phyloP scores from a whole-genome alignment of 2,329 filamentous ascomycete genomes.

The Thielaviopsis ethacetica region DNA sequence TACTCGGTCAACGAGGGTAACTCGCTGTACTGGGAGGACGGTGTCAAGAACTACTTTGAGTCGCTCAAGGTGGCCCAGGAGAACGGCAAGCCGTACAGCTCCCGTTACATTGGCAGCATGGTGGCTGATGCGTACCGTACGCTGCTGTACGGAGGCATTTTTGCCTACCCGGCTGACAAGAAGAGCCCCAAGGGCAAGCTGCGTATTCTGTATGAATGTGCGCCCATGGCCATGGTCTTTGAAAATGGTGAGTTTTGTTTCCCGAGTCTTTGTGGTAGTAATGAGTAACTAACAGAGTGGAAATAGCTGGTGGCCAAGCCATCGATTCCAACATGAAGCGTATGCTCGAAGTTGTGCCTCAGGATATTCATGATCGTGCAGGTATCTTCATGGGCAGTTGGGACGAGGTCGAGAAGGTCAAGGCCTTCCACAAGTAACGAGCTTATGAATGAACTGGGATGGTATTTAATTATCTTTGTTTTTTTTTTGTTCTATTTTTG shows the following conservation, averaged over 20 bases:
- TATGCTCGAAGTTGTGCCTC: constrained; percentile 77
- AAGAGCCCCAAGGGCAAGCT: constrained; percentile 98
- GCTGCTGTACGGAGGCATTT: constrained; percentile 86
- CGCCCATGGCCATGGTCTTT: constrained; percentile 97
- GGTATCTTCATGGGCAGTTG: constrained; percentile 94
- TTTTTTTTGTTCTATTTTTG: neutral
- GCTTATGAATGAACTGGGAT: neutral
- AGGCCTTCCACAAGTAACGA: constrained; percentile 53
- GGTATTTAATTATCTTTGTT: neutral
- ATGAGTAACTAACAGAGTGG: constrained; percentile 17
- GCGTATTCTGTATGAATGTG: constrained; percentile 93
- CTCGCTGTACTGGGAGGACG: constrained; percentile 86
- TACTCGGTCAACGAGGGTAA: constrained; percentile 99
- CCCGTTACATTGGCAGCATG: constrained; percentile 95
- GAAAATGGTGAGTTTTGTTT: constrained; percentile 62
- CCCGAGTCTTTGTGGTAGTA: neutral
- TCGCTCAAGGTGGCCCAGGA: constrained; percentile 66
- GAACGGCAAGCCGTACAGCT: constrained; percentile 76
- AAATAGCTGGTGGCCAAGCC: constrained; percentile 72
- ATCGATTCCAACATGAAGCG: constrained; percentile 81
- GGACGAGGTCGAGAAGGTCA: constrained; percentile 92
- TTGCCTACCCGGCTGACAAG: constrained; percentile 93
- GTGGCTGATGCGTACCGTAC: constrained; percentile 96
- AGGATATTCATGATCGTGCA: constrained; percentile 86
- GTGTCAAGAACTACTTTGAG: constrained; percentile 75